Conservation (phyloP, 192 early-diverging fungal genomes). For the Kappamyces sp. region DNA sequence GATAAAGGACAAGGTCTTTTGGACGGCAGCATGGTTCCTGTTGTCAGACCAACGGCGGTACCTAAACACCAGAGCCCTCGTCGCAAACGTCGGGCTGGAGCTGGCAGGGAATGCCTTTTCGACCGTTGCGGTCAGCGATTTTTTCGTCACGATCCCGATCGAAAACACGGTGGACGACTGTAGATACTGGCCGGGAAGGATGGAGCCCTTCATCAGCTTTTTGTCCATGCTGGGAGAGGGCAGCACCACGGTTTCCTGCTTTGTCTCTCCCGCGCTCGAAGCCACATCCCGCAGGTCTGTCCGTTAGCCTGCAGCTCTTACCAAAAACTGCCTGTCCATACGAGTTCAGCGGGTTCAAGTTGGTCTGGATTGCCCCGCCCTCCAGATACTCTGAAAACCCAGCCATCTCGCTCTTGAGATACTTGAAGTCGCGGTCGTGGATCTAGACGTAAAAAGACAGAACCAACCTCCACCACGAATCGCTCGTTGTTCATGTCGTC, state of each 20-base stretch:
- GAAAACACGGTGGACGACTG: too few relatives aligned
- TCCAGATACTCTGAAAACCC: conserved; percentile 11
- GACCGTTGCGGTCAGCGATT: too few relatives aligned
- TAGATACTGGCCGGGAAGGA: too few relatives aligned
- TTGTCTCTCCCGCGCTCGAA: conserved; percentile 8
- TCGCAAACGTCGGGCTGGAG: too few relatives aligned
- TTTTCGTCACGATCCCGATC: too few relatives aligned
- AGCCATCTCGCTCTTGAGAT: neutral
- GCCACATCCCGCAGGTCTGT: conserved; percentile 23
- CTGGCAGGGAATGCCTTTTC: too few relatives aligned
- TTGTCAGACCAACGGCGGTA: conserved; percentile 10
- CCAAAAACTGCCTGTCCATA: neutral
- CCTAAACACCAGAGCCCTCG: conserved; percentile 14
- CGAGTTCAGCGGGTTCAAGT: conserved; percentile 14
- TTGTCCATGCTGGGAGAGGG: neutral
- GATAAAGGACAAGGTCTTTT: neutral
- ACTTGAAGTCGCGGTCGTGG: conserved; percentile 30
- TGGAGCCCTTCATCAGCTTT: too few relatives aligned
- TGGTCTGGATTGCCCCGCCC: conserved; percentile 4
- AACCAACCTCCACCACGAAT: conserved; percentile 23
- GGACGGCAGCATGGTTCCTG: conserved; percentile 1
- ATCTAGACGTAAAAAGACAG: conserved; percentile 7
- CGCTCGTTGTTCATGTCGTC: conserved; percentile 20
- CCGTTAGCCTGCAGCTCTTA: conserved; percentile 6
- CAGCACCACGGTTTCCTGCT: neutral